Percentiles rank a stretch among this genome's conserved stretches.
These are phyloP conservation scores for Phyllostachys edulis DNA, from an alignment of 176 grass and related monocot species.

Conservation along the genomic window DNA sequence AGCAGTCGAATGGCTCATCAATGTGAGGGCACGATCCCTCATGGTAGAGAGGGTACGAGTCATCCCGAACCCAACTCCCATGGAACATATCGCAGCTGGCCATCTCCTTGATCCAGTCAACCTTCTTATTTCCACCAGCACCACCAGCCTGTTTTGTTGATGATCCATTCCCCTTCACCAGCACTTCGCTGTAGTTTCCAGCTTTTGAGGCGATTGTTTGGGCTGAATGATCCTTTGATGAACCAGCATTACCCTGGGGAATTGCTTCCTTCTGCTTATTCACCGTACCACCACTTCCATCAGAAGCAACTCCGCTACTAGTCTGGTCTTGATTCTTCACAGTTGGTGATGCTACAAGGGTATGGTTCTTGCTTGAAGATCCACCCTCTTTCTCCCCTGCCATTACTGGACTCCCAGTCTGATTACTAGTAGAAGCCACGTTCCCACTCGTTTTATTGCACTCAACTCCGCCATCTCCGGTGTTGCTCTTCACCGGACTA, in stretches of 20 bases:
- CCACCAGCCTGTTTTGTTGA: neutral
- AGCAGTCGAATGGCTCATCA: conserved; percentile 87
- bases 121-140: conserved; percentile 29
- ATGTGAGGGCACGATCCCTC: conserved; percentile 84
- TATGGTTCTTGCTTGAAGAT: conserved; percentile 41
- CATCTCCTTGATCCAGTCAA: conserved; percentile 75
- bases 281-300: neutral
- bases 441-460: neutral
- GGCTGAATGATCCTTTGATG: conserved; percentile 21
- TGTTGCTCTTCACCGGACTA: neutral
- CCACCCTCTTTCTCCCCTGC: conserved; percentile 22
- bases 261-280: conserved; percentile 32
- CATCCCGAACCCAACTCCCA: conserved; percentile 72
- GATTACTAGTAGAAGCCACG: conserved; percentile 19
- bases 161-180: conserved; percentile 20
- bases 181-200: conserved; percentile 1
- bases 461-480: neutral
- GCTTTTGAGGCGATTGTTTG: conserved; percentile 17
- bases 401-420: neutral
- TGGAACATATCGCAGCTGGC: conserved; percentile 73
- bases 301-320: conserved; percentile 27
- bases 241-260: conserved; percentile 15
- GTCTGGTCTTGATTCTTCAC: conserved; percentile 40
- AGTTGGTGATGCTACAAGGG: conserved; percentile 18
- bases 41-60: conserved; percentile 67